A percentile compares a stretch with the other conserved stretches of the same genome.
phyloP scores from a whole-genome alignment of 176 grass and related monocot species.

The Eleusine indica region DNA sequence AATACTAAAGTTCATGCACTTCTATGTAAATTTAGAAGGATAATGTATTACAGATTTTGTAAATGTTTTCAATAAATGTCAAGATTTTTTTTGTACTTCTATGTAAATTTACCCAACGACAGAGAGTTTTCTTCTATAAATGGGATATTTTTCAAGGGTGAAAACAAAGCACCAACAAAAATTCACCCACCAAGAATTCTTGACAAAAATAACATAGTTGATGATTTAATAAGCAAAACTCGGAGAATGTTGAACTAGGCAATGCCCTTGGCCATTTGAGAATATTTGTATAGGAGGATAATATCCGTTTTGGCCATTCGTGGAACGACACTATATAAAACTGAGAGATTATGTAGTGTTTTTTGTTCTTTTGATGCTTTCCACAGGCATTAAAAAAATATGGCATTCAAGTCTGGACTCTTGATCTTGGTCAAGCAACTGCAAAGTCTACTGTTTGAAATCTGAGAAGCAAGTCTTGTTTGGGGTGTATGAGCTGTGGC shows the following conservation, averaged over 20 bases:
- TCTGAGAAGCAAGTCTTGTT: conserved; percentile 19
- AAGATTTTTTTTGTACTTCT: neutral
- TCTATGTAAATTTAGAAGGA: neutral
- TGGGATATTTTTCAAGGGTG: neutral
- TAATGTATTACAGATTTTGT: neutral
- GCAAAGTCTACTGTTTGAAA: conserved; percentile 28
- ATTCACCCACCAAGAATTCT: neutral
- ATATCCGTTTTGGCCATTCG: too few species aligned
- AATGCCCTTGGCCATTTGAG: neutral
- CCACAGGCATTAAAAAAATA: conserved; percentile 6
- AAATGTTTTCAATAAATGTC: neutral
- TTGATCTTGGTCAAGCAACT: conserved; percentile 46
- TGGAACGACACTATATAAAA: neutral
- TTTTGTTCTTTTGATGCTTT: conserved; percentile 8
- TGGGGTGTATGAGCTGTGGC: conserved; percentile 35
- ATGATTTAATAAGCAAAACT: neutral
- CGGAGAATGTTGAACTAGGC: neutral
- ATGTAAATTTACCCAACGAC: neutral
- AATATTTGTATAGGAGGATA: neutral
- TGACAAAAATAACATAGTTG: neutral
- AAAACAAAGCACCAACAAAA: neutral
- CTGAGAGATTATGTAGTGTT: neutral
- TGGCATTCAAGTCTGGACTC: neutral
- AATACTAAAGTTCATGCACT: too few species aligned
- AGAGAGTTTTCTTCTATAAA: neutral